Percentiles rank a stretch among this genome's conserved stretches.
Conservation (phyloP, 2,329 filamentous ascomycete genomes). For the Xylaria multiplex region DNA sequence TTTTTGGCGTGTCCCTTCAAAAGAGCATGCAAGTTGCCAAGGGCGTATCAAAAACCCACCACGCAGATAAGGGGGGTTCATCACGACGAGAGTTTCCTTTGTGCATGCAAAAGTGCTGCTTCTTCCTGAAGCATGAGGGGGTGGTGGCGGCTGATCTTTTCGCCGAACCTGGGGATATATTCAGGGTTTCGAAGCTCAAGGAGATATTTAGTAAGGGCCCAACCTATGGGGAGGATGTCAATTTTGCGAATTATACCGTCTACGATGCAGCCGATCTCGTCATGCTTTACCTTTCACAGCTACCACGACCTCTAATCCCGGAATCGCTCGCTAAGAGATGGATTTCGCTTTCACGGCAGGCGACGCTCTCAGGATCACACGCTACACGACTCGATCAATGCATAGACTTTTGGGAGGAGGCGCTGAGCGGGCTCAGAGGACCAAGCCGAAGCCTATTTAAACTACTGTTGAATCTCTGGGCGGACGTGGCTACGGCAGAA, state of each 20-base stretch:
- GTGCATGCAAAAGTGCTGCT: constrained; percentile 54
- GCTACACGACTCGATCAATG: constrained; percentile 53
- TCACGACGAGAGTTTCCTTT: constrained; percentile 55
- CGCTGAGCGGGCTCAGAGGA: constrained; percentile 53
- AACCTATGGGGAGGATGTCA: constrained; percentile 52
- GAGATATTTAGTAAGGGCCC: constrained; percentile 52
- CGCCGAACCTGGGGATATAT: constrained; percentile 49
- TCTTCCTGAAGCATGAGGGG: constrained; percentile 52
- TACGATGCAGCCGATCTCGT: constrained; percentile 57
- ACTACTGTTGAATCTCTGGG: constrained; percentile 57
- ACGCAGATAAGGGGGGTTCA: constrained; percentile 49
- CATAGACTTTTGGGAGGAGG: constrained; percentile 60
- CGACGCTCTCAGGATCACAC: constrained; percentile 50
- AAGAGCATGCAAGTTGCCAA: constrained; percentile 55
- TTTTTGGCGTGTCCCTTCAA: constrained; percentile 55
- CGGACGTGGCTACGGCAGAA: constrained; percentile 53
- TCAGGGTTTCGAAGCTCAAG: constrained; percentile 51
- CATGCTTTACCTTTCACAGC: constrained; percentile 53
- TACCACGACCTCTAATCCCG: constrained; percentile 53
- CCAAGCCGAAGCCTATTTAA: constrained; percentile 54
- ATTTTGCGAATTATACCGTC: constrained; percentile 51
- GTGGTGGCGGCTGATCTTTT: constrained; percentile 53
- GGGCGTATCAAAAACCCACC: constrained; percentile 53
- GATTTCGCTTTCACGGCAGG: constrained; percentile 55
- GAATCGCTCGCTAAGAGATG: constrained; percentile 54